Evolutionary conservation across 2,329 filamentous ascomycete species (phyloP), one percentile per base, ranked within the genome.

Genomic region (Xylariaceae sp.): DNA sequence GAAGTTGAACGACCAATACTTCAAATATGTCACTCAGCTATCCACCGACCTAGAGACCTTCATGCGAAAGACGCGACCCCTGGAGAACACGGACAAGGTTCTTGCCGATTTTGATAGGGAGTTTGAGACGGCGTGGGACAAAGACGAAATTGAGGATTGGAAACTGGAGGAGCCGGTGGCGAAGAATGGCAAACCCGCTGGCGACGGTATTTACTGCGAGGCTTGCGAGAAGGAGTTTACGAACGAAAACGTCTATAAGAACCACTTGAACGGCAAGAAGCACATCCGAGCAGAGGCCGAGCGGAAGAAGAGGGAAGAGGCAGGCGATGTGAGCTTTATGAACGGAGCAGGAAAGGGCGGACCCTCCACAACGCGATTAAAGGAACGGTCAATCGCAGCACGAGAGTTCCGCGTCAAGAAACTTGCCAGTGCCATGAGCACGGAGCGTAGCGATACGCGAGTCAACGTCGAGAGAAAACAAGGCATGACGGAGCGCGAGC

Each of bases 381-480:
- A 96, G 69, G 93, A 99, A 69, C 86, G 89, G 44, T 92, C 89
- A 0, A 86, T 99, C 10, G 94, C 94, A 1, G 89, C 94, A 67
- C 86, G 91, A 50, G 94, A 99, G 68, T 87, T 87, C 69, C 84
- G 90, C 16, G 81, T 97, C 47, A 88, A 87, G 66, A 88, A 87
- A 48, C 79, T 99, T 6, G 84, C 90, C 10, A 81, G 86, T 44
- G 83, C 88, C 5, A 94, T 99, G 83, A 87, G 89, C 67, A 88
- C 87, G 13, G 90, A 96, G 67, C 87, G 93, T 51, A 82, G 88
- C 69, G 93, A 96, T 65, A 97, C 94, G 0, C 83, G 89, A 45
- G 87, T 94, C 63, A 97, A 99, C 65, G 91, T 97, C 11, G 95
- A 99, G 78, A 88, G 94, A 47, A 94, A 90, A 70, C 90, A 95